These are phyloP conservation scores for Euphorbia celastroides DNA, from an alignment of 441 rosid species.

Conservation along the genomic window DNA sequence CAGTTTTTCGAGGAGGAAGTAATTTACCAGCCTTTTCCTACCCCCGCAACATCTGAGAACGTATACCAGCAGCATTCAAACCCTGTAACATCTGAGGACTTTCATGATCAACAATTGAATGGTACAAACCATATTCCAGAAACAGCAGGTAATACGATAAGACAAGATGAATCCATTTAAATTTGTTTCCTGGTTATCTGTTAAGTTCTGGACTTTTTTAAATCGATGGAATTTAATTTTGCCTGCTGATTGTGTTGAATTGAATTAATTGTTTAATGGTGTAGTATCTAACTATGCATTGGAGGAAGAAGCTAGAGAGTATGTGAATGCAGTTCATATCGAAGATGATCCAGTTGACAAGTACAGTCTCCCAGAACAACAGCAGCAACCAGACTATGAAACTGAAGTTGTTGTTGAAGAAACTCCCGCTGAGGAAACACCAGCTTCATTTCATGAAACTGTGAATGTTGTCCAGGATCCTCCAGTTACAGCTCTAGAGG, in stretches of 20 bases:
- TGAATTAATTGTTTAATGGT: constrained; percentile 9
- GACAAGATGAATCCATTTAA: no score
- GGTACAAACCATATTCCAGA: constrained; percentile 49
- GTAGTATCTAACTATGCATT: constrained; percentile 45
- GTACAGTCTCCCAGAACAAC: constrained; percentile 43
- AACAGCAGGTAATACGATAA: constrained; percentile 59
- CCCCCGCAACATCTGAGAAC: constrained; percentile 22
- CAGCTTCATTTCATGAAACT: constrained; percentile 29
- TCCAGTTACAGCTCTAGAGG: constrained; percentile 39
- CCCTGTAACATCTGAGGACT: constrained; percentile 40
- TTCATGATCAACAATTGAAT: constrained; percentile 41
- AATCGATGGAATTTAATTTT: background rate
- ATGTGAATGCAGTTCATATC: constrained; percentile 31
- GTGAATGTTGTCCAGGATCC: constrained; percentile 38
- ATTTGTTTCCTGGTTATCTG: no score
- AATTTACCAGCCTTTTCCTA: constrained; percentile 39
- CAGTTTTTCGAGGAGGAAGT: constrained; percentile 60
- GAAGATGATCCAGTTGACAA: constrained; percentile 47
- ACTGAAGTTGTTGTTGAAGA: constrained; percentile 38
- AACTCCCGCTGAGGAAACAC: constrained; percentile 31
- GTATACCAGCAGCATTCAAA: constrained; percentile 36
- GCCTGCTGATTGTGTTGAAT: constrained; percentile 2
- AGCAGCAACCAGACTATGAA: constrained; percentile 37
- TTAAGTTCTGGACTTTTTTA: no score
- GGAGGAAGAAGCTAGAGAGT: constrained; percentile 48